Conservation (phyloP, 371 early-diverging fungal species). For the Mucor sp. region DNA sequence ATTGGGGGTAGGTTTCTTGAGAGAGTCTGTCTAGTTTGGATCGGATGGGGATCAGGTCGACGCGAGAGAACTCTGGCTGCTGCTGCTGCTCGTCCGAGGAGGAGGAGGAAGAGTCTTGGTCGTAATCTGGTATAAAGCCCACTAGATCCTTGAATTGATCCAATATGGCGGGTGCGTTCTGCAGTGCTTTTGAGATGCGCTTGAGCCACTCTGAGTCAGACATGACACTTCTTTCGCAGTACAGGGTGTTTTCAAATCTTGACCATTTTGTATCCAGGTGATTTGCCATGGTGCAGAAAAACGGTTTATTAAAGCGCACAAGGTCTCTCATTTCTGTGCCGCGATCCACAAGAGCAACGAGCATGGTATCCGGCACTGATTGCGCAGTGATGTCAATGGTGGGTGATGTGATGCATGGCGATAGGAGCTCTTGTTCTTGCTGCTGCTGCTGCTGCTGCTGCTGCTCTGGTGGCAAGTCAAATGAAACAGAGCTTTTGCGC, state of each 20-base stretch:
- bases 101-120: constrained; percentile 14
- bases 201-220: constrained; percentile 42
- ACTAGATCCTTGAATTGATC: constrained; percentile 48
- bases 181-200: constrained; percentile 30
- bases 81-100: constrained; percentile 12
- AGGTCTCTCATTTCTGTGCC: constrained; percentile 48
- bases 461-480: constrained; percentile 34
- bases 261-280: constrained; percentile 37
- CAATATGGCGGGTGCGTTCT: constrained; percentile 24
- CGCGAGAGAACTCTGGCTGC: constrained; percentile 34
- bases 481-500: constrained; percentile 42
- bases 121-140: constrained; percentile 21
- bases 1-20: constrained; percentile 55
- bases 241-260: constrained; percentile 41
- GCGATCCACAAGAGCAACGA: constrained; percentile 48
- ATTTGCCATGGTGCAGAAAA: constrained; percentile 30
- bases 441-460: neutral
- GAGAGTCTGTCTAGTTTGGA: constrained; percentile 41
- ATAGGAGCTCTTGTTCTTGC: constrained; percentile 18
- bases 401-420: constrained; percentile 26
- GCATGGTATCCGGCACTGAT: constrained; percentile 41
- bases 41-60: constrained; percentile 48
- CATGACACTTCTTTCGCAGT: constrained; percentile 29
- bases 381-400: constrained; percentile 46
- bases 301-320: constrained; percentile 34